Conservation (phyloP, 106 monocot species). For the Acanthochlamys bracteata region DNA sequence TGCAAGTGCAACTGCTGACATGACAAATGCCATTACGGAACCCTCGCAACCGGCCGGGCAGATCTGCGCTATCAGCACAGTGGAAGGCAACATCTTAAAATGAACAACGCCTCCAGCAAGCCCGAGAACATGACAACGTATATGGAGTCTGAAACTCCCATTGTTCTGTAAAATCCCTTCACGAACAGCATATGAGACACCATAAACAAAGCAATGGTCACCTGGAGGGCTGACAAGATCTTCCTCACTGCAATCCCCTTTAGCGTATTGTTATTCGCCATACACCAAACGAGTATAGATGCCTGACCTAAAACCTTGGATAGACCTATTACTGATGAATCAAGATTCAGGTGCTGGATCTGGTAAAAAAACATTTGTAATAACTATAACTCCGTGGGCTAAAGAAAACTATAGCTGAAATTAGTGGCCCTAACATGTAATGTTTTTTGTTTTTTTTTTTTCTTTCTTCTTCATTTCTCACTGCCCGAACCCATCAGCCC, state of each 20-base stretch:
- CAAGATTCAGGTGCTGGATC: conserved; percentile 56
- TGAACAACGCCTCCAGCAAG: conserved; percentile 42
- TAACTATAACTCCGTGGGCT: too few relatives aligned
- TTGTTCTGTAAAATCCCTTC: conserved; percentile 30
- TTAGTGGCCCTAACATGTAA: too few relatives aligned
- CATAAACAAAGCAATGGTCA: conserved; percentile 37
- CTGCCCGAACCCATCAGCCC: too few relatives aligned
- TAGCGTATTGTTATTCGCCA: conserved; percentile 40
- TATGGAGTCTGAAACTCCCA: conserved; percentile 43
- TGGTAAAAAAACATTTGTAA: conserved; percentile 98
- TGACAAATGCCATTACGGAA: conserved; percentile 70
- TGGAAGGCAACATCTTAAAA: conserved; percentile 66
- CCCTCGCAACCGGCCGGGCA: conserved; percentile 80
- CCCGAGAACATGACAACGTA: conserved; percentile 69
- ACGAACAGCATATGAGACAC: conserved; percentile 61
- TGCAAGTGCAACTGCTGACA: conserved; percentile 54
- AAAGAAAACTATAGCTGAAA: too few relatives aligned
- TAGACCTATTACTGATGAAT: conserved; percentile 58
- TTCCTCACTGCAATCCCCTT: conserved; percentile 30
- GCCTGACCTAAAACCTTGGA: conserved; percentile 75
- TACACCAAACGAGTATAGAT: conserved; percentile 41
- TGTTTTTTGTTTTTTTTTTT: too few relatives aligned
- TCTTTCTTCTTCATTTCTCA: too few relatives aligned
- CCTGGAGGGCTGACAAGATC: conserved; percentile 40
- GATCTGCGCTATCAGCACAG: conserved; percentile 47